These are phyloP conservation scores for Leptomonas seymouri DNA, from an alignment of 208 protist species.

Conservation along the genomic window DNA sequence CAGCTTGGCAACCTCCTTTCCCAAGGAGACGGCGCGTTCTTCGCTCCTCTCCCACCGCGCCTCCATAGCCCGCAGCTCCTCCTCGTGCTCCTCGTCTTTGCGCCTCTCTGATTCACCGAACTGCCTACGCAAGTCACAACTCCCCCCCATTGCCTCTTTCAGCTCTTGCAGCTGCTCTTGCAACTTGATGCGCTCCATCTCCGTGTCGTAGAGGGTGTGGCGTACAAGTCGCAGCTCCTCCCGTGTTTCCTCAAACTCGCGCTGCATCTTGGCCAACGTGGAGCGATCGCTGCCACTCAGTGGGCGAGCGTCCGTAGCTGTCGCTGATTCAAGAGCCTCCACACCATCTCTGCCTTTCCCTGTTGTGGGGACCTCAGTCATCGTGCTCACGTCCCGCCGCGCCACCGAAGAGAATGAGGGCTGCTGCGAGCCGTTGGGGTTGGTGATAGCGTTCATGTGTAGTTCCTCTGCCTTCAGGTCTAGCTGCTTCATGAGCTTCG, in stretches of 20 bases:
- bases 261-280: neutral
- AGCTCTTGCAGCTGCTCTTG: slow-evolving; percentile 20
- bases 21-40: slow-evolving; percentile 22
- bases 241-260: slow-evolving; percentile 18
- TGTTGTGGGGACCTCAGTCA: neutral
- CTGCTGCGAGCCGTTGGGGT: slow-evolving; percentile 3
- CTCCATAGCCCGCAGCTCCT: neutral
- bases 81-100: neutral
- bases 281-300: slow-evolving; percentile 6
- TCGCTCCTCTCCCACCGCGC: slow-evolving; percentile 14
- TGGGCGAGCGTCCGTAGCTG: neutral
- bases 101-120: neutral
- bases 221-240: slow-evolving; percentile 17
- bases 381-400: slow-evolving; percentile 13
- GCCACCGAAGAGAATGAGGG: neutral
- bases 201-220: slow-evolving; percentile 9
- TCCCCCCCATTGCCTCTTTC: neutral
- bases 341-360: neutral
- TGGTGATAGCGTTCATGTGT: slow-evolving; percentile 16
- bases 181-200: slow-evolving; percentile 1
- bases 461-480: slow-evolving; percentile 23
- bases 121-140: neutral
- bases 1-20: slow-evolving; percentile 24
- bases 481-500: slow-evolving; percentile 29
- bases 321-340: neutral